Evolutionary conservation across 2,329 filamentous ascomycete genomes (phyloP), one percentile per base, ranked within the genome.

Genomic region (Diplodia corticola): DNA sequence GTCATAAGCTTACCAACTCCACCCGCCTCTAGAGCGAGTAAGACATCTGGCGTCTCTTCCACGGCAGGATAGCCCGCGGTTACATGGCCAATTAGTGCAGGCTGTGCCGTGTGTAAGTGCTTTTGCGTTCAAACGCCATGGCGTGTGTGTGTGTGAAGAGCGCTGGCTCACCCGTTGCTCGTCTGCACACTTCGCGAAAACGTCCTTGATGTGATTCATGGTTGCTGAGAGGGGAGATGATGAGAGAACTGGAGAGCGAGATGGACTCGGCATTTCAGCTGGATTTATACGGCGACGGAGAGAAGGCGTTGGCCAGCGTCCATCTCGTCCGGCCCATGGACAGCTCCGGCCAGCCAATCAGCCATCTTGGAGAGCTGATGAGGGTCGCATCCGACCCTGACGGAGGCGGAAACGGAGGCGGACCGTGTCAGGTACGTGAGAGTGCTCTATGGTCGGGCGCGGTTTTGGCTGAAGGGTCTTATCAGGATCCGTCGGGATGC

Each of bases 21-120:
- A 74, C 95, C 95, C 77, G 89, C 92, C 81, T 98, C 91, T 86
- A 99, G 89, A 48, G 87, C 91, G 69, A 98, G 82, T 70, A 54
- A 30, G 5, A 97, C 89, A 76, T 92, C 88, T 57, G 92, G 88
- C 0, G 93, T 96, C 74, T 91, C 89, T 72, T 90, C 87, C 17
- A 89, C 84, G 37, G 86, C 91, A 17, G 95, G 95, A 77, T 89
- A 99, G 65, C 95, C 95, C 67, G 94, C 93, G 28, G 95, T 99
- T 75, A 97, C 92, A 84, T 98, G 98, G 33, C 93, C 93, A 70
- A 99, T 92, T 68, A 99, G 85, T 59, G 94, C 94, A 71, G 91
- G 35, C 37, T 61, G 40, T 2, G 17, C 12, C 48, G 13, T 4
- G n/a, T 22, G 26, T 59, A 12, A 59, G 55, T 22, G 3, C 13